These are phyloP conservation scores for Aspergillus oerlinghausenensis DNA, from an alignment of 2,329 filamentous ascomycete genomes.

Conservation along the genomic window DNA sequence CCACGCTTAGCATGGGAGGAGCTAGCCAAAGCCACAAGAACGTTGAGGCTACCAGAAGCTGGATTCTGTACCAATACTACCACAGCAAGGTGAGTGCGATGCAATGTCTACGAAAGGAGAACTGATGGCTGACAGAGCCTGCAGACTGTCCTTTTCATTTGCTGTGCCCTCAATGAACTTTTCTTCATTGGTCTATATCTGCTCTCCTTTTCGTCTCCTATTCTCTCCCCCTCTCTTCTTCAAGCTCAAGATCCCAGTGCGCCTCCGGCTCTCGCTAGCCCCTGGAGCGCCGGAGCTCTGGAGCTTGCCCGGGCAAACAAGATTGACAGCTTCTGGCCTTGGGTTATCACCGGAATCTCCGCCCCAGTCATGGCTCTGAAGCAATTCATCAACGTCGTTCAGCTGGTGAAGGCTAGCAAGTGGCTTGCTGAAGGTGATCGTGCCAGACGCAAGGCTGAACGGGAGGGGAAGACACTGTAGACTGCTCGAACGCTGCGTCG, in stretches of 20 bases:
- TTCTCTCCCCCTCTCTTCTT: conserved; percentile 78
- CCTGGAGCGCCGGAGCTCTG: conserved; percentile 86
- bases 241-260: conserved; percentile 36
- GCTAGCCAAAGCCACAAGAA: conserved; percentile 83
- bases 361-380: conserved; percentile 86
- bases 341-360: conserved; percentile 76
- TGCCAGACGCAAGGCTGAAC: conserved; percentile 53
- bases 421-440: conserved; percentile 92
- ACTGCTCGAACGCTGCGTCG: neutral
- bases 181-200: conserved; percentile 99
- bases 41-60: conserved; percentile 80
- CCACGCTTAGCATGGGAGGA: conserved; percentile 82
- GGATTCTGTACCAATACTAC: conserved; percentile 92
- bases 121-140: conserved; percentile 1
- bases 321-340: conserved; percentile 70
- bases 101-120: neutral
- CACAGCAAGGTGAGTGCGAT: conserved; percentile 76
- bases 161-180: conserved; percentile 85
- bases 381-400: conserved; percentile 89
- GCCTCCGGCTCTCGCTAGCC: conserved; percentile 68
- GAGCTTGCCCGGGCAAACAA: conserved; percentile 94
- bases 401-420: conserved; percentile 86
- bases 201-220: conserved; percentile 89
- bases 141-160: conserved; percentile 83
- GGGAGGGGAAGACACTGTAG: conserved; percentile 32